These are phyloP conservation scores for Adansonia madagascariensis DNA, from an alignment of 441 rosid genomes.

Conservation along the genomic window DNA sequence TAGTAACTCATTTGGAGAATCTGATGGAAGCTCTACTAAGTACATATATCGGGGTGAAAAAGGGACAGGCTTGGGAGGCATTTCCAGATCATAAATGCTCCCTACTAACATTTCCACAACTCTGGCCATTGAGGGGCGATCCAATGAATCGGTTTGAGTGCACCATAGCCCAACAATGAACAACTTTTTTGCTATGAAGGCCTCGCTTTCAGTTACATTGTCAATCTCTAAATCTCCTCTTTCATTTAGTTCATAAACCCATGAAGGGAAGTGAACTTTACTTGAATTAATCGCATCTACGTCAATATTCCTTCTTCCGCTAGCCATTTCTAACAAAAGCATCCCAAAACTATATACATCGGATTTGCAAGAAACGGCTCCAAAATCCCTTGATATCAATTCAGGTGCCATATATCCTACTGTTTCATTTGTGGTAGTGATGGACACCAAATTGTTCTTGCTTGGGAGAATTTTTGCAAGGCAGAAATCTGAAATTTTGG, in stretches of 20 bases:
- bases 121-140: no score
- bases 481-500: slow-evolving; percentile 21
- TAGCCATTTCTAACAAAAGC: no score
- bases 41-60: no score
- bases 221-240: slow-evolving; percentile 33
- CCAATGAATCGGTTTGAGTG: slow-evolving; percentile 31
- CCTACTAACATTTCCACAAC: no score
- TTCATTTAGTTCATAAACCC: slow-evolving; percentile 25
- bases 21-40: background rate
- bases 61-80: no score
- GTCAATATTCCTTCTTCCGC: no score
- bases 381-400: no score
- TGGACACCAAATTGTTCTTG: slow-evolving; percentile 25
- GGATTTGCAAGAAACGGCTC: no score
- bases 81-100: no score
- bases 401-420: slow-evolving; percentile 19
- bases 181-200: slow-evolving; percentile 36
- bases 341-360: no score
- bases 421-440: slow-evolving; percentile 34
- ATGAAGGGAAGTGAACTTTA: slow-evolving; percentile 27
- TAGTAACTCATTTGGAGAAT: background rate
- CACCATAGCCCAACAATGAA: slow-evolving; percentile 44
- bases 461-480: slow-evolving; percentile 21
- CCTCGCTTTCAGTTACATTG: background rate
- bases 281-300: slow-evolving; percentile 2